Conservation (phyloP, 345 rosid species). For the Fremontodendron californicum region DNA sequence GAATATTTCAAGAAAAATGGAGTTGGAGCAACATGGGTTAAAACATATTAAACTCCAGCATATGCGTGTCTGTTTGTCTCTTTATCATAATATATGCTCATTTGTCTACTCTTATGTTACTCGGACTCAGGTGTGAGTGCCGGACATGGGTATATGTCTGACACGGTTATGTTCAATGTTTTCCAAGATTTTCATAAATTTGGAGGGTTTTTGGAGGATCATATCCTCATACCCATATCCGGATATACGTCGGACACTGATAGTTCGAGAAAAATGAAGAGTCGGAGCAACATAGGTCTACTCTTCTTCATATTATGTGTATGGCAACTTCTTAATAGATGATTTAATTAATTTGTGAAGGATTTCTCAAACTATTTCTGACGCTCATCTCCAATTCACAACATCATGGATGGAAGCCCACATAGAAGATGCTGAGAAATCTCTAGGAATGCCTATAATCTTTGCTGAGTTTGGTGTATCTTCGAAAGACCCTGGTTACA, state of each 20-base stretch:
- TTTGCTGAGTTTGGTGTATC: slow-evolving; percentile 88
- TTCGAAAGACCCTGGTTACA: slow-evolving; percentile 77
- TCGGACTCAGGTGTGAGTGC: no score
- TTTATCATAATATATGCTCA: background rate
- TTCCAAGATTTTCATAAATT: no score
- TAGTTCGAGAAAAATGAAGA: no score
- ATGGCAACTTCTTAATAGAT: background rate
- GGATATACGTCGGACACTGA: no score
- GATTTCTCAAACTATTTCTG: slow-evolving; percentile 67
- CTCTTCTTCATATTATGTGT: background rate
- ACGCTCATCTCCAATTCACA: slow-evolving; percentile 63
- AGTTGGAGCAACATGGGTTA: no score
- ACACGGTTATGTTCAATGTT: no score
- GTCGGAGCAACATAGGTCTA: no score
- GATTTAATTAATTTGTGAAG: slow-evolving; percentile 31
- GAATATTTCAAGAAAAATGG: no score
- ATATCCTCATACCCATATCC: no score
- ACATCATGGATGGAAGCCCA: slow-evolving; percentile 90
- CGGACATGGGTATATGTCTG: no score
- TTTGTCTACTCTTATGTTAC: background rate
- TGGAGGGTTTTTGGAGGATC: no score
- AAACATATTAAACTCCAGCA: background rate
- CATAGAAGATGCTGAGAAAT: slow-evolving; percentile 81
- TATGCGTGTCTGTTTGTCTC: background rate
- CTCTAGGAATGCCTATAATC: slow-evolving; percentile 79